phyloP scores from a whole-genome alignment of 345 rosid species.

The Turritis glabra region DNA sequence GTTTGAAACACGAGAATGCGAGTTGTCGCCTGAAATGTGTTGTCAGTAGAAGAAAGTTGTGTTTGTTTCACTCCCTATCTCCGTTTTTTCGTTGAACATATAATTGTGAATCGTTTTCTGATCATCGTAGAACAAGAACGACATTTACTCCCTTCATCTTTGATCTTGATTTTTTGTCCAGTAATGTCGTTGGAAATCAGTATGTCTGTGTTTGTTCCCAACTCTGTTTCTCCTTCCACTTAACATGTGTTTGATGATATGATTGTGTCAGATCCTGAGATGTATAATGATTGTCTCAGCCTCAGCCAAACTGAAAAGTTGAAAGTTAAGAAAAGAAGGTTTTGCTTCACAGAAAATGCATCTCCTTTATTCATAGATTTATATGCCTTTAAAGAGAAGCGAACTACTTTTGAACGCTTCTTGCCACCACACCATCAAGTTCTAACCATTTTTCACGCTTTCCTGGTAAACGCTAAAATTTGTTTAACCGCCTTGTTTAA shows the following conservation, averaged over 20 bases:
- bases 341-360: constrained; percentile 14
- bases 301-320: constrained; percentile 6
- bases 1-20: constrained; percentile 23
- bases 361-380: neutral
- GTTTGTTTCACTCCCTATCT: constrained; percentile 35
- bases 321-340: neutral
- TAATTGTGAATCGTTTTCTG: constrained; percentile 33
- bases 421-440: neutral
- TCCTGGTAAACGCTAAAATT: too few species aligned
- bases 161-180: constrained; percentile 28
- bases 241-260: constrained; percentile 34
- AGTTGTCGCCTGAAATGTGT: constrained; percentile 25
- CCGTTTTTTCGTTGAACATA: constrained; percentile 25
- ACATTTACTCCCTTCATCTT: constrained; percentile 17
- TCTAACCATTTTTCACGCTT: neutral
- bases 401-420: neutral
- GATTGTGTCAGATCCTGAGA: constrained; percentile 23
- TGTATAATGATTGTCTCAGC: constrained; percentile 25
- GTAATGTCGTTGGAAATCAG: constrained; percentile 30
- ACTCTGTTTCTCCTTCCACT: constrained; percentile 19
- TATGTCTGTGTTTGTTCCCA: constrained; percentile 24
- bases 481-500: neutral
- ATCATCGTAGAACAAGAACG: constrained; percentile 36
- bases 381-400: neutral
- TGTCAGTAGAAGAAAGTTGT: constrained; percentile 36